A percentile compares a stretch with the other conserved stretches of the same genome.
Evolutionary conservation across 352 stramenopile species (phyloP).

Genomic region (Phytophthora palmivora): DNA sequence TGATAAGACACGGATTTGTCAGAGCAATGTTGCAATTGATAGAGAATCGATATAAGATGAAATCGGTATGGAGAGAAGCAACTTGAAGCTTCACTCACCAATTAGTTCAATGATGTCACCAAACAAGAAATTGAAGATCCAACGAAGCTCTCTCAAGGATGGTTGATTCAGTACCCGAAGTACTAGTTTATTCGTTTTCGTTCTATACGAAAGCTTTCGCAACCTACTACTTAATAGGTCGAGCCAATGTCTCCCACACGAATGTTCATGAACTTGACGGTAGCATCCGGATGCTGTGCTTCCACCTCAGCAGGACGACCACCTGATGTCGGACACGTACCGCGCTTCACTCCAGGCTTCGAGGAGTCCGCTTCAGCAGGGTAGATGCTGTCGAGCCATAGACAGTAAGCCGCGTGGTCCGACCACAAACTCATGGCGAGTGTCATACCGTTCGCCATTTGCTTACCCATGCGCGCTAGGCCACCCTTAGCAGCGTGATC

Average conservation of each 20-base stretch:
- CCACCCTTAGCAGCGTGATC: conserved; percentile 60
- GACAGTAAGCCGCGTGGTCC: conserved; percentile 67
- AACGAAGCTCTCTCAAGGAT: too few species aligned
- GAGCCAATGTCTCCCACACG: conserved; percentile 71
- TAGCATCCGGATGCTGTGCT: conserved; percentile 56
- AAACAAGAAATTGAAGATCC: too few species aligned
- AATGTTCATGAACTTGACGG: conserved; percentile 79
- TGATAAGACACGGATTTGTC: too few species aligned
- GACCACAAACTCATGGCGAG: conserved; percentile 81
- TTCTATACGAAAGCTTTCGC: neutral
- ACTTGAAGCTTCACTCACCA: too few species aligned
- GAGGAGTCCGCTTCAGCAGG: conserved; percentile 43
- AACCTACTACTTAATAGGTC: conserved; percentile 35
- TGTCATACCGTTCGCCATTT: conserved; percentile 66
- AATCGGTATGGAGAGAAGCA: too few species aligned
- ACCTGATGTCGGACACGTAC: conserved; percentile 57
- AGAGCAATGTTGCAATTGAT: too few species aligned
- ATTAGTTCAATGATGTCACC: too few species aligned
- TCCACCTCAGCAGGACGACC: conserved; percentile 59
- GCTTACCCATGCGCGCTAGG: conserved; percentile 61
- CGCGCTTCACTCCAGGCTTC: conserved; percentile 58
- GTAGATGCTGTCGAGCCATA: conserved; percentile 79
- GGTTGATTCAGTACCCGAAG: neutral
- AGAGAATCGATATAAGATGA: too few species aligned
- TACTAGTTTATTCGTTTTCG: conserved; percentile 3